Conservation (phyloP, 164 flowering plant species). For the Magnolia kwangsiensis region DNA sequence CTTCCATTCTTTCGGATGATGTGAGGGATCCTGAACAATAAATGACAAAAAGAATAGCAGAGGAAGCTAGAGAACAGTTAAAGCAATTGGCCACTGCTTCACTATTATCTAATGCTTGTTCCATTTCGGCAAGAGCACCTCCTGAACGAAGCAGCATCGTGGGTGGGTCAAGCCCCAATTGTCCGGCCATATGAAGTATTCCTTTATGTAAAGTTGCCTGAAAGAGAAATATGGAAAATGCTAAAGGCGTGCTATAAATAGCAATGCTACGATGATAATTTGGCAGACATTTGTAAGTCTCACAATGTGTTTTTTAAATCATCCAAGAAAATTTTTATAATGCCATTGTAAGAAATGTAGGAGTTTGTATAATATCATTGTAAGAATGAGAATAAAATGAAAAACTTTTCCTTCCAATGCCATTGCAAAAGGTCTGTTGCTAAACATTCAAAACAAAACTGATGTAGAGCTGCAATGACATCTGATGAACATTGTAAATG, state of each 20-base stretch:
- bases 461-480: no score
- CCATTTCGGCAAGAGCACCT: slow-evolving; percentile 61
- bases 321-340: no score
- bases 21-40: slow-evolving; percentile 61
- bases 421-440: no score
- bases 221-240: slow-evolving; percentile 3
- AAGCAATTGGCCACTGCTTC: slow-evolving; percentile 82
- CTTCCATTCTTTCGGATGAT: slow-evolving; percentile 34
- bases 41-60: slow-evolving; percentile 59
- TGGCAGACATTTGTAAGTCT: neutral
- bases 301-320: neutral
- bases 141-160: slow-evolving; percentile 71
- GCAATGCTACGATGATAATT: neutral
- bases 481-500: no score
- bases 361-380: no score
- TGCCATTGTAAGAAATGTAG: no score
- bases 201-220: slow-evolving; percentile 90
- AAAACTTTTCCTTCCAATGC: no score
- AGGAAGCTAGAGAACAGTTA: slow-evolving; percentile 63
- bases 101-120: slow-evolving; percentile 79
- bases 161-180: slow-evolving; percentile 96
- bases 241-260: neutral
- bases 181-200: slow-evolving; percentile 94
- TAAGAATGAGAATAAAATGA: no score
- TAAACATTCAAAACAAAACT: no score